Evolutionary conservation across 805 yeast species (phyloP), one percentile per base, ranked within the genome.

Genomic region (Spathaspora gorwiae): DNA sequence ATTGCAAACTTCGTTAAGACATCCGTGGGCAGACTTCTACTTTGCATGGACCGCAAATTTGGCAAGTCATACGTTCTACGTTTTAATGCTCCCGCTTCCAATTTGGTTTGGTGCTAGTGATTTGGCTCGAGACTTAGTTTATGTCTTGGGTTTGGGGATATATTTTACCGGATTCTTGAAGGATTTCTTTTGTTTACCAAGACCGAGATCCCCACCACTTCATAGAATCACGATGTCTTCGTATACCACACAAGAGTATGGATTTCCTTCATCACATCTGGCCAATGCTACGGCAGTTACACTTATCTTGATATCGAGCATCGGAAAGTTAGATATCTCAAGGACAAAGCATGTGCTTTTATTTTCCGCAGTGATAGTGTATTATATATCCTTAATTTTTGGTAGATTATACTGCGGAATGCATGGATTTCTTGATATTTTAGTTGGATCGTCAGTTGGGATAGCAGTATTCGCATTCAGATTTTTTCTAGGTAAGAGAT

Each of bases 381-480:
- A 90, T 60, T 81, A 80, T 56, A 47, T 73, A 33, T 79, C 90
- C 7, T 69, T 94, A 48, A 76, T 87, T 1, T 60, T 80, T 48
- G 99, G 99, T 13, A 73, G 99, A 45, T 57, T 92, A 8, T 92
- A 94, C 66, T 90, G 96, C 62, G 99, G 99, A 3, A 92, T 92
- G 99, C 99, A 94, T 66, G 98, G 99, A 2, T 77, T 87, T 48
- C 64, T 86, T 19, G 99, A 94, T 60, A 72, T 94, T 2, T 42
- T 66, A 0, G 59, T 78, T 14, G 99, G 99, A 6, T 65, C 79
- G 0, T 0, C 76, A 0, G 66, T 89, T 13, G 99, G 99, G 0
- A 40, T 67, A 0, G 34, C 65, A 0, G 70, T 84, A 32, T 79
- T 78, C 49, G 38, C 71, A n/a, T 56, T 75, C 19, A 68, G 96